phyloP scores from a whole-genome alignment of 371 early-diverging fungal genomes.

The Apophysomyces variabilis region DNA sequence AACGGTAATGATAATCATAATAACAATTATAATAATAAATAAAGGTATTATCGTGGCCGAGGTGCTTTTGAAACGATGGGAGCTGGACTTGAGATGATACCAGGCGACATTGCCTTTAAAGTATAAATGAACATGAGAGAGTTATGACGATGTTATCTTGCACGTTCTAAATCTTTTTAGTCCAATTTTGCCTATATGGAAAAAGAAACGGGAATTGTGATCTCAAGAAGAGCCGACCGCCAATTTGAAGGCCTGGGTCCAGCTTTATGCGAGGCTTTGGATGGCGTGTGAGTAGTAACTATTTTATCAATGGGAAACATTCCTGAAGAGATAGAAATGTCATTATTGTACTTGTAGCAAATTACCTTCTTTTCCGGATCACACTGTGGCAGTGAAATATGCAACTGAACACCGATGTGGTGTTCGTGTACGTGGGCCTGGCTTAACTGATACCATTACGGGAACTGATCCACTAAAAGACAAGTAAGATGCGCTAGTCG shows the following conservation, averaged over 20 bases:
- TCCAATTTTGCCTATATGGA: constrained; percentile 59
- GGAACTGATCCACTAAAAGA: constrained; percentile 64
- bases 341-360: constrained; percentile 20
- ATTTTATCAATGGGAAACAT: no score
- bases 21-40: not conserved
- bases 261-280: constrained; percentile 44
- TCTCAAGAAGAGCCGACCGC: constrained; percentile 52
- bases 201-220: constrained; percentile 41
- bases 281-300: constrained; percentile 39
- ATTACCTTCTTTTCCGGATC: constrained; percentile 50
- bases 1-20: no score
- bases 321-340: no score
- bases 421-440: constrained; percentile 53
- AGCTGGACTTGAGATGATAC: constrained; percentile 55
- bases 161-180: constrained; percentile 18
- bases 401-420: constrained; percentile 56
- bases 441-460: constrained; percentile 48
- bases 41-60: constrained; percentile 54
- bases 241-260: constrained; percentile 56
- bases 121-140: constrained; percentile 18
- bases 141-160: no score
- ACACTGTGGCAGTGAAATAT: constrained; percentile 43
- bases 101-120: constrained; percentile 64
- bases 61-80: constrained; percentile 66
- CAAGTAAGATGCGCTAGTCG: constrained; percentile 27